Evolutionary conservation across 2,329 filamentous ascomycete species (phyloP).

Genomic region (Aureobasidium sp.): DNA sequence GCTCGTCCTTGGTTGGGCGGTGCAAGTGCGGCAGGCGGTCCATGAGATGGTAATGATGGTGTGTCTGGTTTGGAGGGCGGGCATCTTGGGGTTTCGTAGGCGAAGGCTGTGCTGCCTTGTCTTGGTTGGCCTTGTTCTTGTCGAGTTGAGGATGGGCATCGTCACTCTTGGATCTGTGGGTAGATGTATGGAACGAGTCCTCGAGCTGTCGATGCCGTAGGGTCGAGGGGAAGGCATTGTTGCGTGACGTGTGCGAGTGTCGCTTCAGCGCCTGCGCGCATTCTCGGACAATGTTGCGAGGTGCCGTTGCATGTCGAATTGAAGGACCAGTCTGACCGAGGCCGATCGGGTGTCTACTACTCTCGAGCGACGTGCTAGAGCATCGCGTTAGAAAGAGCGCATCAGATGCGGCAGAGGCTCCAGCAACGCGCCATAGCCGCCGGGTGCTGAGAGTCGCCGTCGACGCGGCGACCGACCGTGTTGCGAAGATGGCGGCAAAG

Average conservation of each 20-base stretch:
- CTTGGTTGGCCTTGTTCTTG: neutral
- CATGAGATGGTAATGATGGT: slow-evolving; percentile 33
- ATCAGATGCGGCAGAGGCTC: neutral
- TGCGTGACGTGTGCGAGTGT: slow-evolving; percentile 1
- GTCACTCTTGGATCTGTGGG: neutral
- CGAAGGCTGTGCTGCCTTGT: neutral
- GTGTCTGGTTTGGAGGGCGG: neutral
- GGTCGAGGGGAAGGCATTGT: neutral
- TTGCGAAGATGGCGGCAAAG: slow-evolving; percentile 1
- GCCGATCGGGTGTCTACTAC: neutral
- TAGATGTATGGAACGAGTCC: slow-evolving; percentile 2
- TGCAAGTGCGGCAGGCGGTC: slow-evolving; percentile 59
- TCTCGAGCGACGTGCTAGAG: neutral
- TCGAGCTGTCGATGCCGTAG: slow-evolving; percentile 2
- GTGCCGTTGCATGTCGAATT: neutral
- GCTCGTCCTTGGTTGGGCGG: slow-evolving; percentile 84
- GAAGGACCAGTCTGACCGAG: neutral
- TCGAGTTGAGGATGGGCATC: neutral
- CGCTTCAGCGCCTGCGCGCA: neutral
- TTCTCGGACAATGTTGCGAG: neutral
- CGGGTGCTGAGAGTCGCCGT: neutral
- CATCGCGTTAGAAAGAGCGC: neutral
- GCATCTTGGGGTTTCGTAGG: neutral
- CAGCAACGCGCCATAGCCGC: neutral
- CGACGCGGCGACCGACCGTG: neutral